These are phyloP conservation scores for Dendrocalamus latiflorus DNA, from an alignment of 202 grass and related monocot species.

Conservation along the genomic window DNA sequence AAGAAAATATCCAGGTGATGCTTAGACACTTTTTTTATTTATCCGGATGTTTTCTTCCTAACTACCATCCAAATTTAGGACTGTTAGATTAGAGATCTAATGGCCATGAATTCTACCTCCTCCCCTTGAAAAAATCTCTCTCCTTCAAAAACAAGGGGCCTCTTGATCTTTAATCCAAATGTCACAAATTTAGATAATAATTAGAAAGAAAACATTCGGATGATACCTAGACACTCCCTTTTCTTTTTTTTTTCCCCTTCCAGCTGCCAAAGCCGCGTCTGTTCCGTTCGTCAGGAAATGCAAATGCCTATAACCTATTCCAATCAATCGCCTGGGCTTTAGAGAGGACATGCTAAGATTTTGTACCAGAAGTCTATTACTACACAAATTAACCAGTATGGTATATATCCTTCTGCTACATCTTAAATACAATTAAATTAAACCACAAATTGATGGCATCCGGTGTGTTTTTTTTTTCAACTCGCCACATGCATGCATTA, in stretches of 20 bases:
- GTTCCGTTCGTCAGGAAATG: background rate
- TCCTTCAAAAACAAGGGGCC: no score
- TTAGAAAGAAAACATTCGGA: no score
- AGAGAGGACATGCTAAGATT: background rate
- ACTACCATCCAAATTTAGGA: no score
- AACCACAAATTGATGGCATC: background rate
- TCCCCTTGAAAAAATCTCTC: no score
- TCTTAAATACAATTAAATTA: background rate
- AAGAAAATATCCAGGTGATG: no score
- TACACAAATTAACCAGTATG: background rate
- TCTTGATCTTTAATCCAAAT: no score
- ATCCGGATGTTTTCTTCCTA: no score
- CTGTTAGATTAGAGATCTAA: no score
- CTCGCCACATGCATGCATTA: constrained; percentile 4
- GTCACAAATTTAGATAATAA: no score
- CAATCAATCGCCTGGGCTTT: background rate
- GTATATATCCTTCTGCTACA: background rate
- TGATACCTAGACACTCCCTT: no score
- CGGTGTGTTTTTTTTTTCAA: background rate
- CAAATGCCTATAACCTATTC: background rate
- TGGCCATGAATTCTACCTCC: no score
- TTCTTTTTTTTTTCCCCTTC: background rate
- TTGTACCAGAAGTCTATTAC: background rate
- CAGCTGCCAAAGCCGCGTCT: background rate
- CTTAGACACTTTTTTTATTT: no score